These are phyloP conservation scores for Calonectria pauciramosa DNA, from an alignment of 2,329 filamentous ascomycete genomes.

Conservation along the genomic window DNA sequence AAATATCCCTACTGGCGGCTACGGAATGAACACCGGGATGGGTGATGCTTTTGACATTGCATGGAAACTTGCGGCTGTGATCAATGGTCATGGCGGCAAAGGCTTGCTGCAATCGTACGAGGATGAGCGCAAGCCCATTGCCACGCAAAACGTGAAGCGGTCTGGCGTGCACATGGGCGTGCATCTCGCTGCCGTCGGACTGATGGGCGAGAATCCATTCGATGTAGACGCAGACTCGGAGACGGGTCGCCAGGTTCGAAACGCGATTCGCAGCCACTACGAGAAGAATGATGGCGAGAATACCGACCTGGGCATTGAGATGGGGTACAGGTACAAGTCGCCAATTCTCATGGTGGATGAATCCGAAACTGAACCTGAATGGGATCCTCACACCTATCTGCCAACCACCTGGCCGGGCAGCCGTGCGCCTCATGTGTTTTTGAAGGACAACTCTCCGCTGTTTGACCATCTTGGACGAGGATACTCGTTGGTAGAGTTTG, in stretches of 20 bases:
- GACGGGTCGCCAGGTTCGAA: not conserved
- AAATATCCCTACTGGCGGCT: constrained; percentile 52
- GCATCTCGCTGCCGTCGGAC: not conserved
- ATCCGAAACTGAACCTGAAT: constrained; percentile 6
- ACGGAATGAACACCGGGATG: constrained; percentile 55
- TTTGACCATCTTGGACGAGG: not conserved
- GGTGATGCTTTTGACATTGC: constrained; percentile 52
- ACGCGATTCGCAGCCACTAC: constrained; percentile 1
- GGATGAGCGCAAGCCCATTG: constrained; percentile 38
- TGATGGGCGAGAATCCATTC: constrained; percentile 2
- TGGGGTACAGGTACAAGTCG: constrained; percentile 43
- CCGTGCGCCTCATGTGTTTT: constrained; percentile 22
- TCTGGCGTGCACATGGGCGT: constrained; percentile 26
- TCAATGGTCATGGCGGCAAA: constrained; percentile 31
- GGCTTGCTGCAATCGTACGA: constrained; percentile 43
- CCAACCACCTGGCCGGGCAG: constrained; percentile 26
- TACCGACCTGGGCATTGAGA: constrained; percentile 45
- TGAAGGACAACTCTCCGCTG: constrained; percentile 1
- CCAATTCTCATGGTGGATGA: constrained; percentile 5
- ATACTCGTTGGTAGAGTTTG: not conserved
- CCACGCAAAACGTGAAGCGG: constrained; percentile 30
- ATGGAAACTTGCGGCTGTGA: constrained; percentile 51
- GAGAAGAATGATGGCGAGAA: constrained; percentile 43
- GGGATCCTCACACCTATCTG: constrained; percentile 14
- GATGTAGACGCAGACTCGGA: not conserved